A percentile compares a stretch with the other conserved stretches of the same genome.
Evolutionary conservation across 495 filamentous ascomycete species (phyloP).

Genomic region (Daldinia vernicosa): DNA sequence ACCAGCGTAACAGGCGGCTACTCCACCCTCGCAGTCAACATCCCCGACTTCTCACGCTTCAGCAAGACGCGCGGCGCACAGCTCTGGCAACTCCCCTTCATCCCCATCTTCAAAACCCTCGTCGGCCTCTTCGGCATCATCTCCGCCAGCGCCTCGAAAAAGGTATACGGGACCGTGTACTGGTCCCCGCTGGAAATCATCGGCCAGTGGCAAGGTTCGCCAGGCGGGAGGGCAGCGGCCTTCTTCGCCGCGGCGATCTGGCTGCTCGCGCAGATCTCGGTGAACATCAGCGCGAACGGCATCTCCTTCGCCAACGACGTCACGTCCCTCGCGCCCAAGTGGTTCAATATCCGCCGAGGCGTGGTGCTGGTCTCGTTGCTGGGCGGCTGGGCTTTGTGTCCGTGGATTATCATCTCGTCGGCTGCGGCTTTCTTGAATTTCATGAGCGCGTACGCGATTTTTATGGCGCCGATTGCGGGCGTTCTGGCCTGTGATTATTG

Average conservation of each 20-base stretch:
- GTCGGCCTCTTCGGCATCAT: constrained; percentile 46
- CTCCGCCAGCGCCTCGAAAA: constrained; percentile 39
- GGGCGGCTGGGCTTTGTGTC: constrained; percentile 66
- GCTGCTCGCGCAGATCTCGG: constrained; percentile 64
- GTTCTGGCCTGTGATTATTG: constrained; percentile 60
- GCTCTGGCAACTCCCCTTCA: constrained; percentile 45
- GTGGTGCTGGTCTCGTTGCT: constrained; percentile 66
- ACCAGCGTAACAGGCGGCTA: constrained; percentile 45
- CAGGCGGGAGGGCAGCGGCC: constrained; percentile 35
- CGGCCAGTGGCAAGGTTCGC: constrained; percentile 39
- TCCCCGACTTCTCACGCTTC: constrained; percentile 46
- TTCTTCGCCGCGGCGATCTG: constrained; percentile 55
- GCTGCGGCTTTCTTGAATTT: constrained; percentile 67
- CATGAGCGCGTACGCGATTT: constrained; percentile 59
- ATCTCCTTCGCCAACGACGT: constrained; percentile 72
- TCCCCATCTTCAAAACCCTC: constrained; percentile 46
- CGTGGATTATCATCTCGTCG: constrained; percentile 69
- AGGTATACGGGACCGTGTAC: constrained; percentile 40
- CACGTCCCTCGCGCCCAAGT: constrained; percentile 63
- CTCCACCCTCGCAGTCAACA: constrained; percentile 46
- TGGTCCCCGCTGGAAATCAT: constrained; percentile 48
- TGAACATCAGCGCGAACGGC: constrained; percentile 71
- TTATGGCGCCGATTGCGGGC: constrained; percentile 58
- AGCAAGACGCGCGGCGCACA: constrained; percentile 42
- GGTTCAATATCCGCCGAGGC: constrained; percentile 68